A percentile compares a stretch with the other conserved stretches of the same genome.
phyloP scores from a whole-genome alignment of 345 rosid genomes.

The Gossypium australe region DNA sequence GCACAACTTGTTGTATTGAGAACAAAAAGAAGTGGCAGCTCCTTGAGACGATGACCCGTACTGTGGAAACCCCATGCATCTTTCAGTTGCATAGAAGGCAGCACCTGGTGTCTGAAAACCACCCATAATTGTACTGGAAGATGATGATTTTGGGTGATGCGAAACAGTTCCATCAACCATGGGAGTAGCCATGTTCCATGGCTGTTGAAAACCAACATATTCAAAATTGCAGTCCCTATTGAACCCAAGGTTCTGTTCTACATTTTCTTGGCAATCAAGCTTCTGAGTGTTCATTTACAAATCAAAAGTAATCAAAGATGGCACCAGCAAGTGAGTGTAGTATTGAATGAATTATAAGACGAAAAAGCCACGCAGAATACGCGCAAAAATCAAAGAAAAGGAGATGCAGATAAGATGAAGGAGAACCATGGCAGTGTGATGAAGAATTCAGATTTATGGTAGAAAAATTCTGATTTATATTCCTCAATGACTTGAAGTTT shows the following conservation, averaged over 20 bases:
- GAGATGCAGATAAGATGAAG: constrained; percentile 21
- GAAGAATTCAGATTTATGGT: constrained; percentile 27
- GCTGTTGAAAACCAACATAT: constrained; percentile 17
- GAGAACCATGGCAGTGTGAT: neutral
- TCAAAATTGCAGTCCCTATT: constrained; percentile 20
- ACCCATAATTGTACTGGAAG: constrained; percentile 13
- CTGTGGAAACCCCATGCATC: constrained; percentile 45
- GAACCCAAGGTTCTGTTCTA: constrained; percentile 26
- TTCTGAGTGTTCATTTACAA: constrained; percentile 39
- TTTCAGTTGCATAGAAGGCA: constrained; percentile 53
- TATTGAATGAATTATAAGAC: neutral
- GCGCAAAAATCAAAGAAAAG: constrained; percentile 15
- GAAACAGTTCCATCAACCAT: neutral
- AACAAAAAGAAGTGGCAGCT: constrained; percentile 6
- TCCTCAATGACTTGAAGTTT: constrained; percentile 44
- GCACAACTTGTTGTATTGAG: constrained; percentile 12
- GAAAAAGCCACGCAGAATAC: constrained; percentile 16
- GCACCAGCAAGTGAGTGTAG: constrained; percentile 5
- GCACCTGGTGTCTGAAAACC: constrained; percentile 43
- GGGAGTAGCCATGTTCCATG: constrained; percentile 16
- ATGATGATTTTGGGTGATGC: constrained; percentile 14
- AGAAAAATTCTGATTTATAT: constrained; percentile 33
- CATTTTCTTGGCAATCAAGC: constrained; percentile 26
- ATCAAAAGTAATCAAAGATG: neutral
- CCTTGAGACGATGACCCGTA: constrained; percentile 18